Evolutionary conservation across 257 asterid genomes (phyloP).

Genomic region (Gardenia jasminoides): DNA sequence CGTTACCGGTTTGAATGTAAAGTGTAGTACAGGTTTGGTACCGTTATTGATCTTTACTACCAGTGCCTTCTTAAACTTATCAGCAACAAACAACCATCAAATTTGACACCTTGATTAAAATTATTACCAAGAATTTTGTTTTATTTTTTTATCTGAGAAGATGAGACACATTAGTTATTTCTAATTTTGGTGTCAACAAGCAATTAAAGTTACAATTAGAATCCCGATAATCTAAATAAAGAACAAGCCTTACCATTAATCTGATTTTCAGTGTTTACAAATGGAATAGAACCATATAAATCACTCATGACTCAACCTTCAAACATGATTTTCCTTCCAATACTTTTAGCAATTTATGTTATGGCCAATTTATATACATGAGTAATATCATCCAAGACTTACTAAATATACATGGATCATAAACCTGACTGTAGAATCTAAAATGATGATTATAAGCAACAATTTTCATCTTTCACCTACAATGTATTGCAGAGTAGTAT

Average conservation of each 20-base stretch:
- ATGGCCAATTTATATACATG: background rate
- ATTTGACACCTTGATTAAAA: background rate
- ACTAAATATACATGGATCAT: constrained; percentile 6
- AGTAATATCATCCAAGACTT: background rate
- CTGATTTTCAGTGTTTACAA: background rate
- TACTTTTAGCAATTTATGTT: background rate
- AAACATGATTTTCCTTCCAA: background rate
- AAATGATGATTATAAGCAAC: background rate
- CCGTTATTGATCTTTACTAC: background rate
- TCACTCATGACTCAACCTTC: background rate
- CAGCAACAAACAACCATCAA: background rate
- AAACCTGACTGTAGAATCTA: background rate
- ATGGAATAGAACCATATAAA: background rate
- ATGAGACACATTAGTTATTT: background rate
- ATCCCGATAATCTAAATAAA: background rate
- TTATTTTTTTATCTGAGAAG: background rate
- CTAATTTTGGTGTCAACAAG: background rate
- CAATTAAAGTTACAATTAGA: background rate
- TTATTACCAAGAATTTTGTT: background rate
- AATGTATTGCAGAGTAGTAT: background rate
- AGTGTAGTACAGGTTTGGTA: background rate
- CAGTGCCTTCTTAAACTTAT: background rate
- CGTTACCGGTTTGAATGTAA: no score
- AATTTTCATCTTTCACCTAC: constrained; percentile 4
- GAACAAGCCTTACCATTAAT: constrained; percentile 1